Evolutionary conservation across 495 filamentous ascomycete genomes (phyloP).

Genomic region (Aspergillus kassunensis): DNA sequence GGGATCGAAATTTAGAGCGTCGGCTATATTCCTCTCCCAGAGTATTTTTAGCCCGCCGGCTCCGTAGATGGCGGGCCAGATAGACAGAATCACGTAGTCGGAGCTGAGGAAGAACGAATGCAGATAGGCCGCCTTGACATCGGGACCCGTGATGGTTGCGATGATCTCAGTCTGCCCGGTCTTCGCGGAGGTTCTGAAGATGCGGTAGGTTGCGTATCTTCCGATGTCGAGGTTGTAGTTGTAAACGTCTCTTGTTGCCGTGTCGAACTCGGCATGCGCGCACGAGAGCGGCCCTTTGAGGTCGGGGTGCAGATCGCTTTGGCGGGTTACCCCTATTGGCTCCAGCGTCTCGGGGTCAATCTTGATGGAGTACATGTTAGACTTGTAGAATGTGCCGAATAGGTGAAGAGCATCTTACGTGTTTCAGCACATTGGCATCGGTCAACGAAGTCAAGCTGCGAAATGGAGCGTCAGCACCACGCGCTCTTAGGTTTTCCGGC

Average conservation of each 20-base stretch:
- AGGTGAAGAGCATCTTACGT: neutral
- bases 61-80: slow-evolving; percentile 8
- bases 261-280: slow-evolving; percentile 10
- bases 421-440: slow-evolving; percentile 12
- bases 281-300: slow-evolving; percentile 14
- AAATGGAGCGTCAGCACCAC: neutral
- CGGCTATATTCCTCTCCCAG: slow-evolving; percentile 13
- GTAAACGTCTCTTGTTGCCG: slow-evolving; percentile 8
- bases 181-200: slow-evolving; percentile 10
- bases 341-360: slow-evolving; percentile 14
- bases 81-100: slow-evolving; percentile 13
- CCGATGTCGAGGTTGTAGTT: slow-evolving; percentile 19
- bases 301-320: slow-evolving; percentile 7
- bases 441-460: slow-evolving; percentile 9
- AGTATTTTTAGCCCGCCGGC: slow-evolving; percentile 1
- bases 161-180: slow-evolving; percentile 13
- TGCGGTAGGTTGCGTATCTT: slow-evolving; percentile 12
- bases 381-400: neutral
- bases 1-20: slow-evolving; percentile 9
- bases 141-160: slow-evolving; percentile 11
- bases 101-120: slow-evolving; percentile 16
- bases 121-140: slow-evolving; percentile 11
- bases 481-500: neutral
- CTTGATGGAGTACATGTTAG: too few species aligned
- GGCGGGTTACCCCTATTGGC: slow-evolving; percentile 11